Evolutionary conservation across 2,329 filamentous ascomycete genomes (phyloP), one percentile per base, ranked within the genome.

Genomic region (Exophiala dermatitidis): DNA sequence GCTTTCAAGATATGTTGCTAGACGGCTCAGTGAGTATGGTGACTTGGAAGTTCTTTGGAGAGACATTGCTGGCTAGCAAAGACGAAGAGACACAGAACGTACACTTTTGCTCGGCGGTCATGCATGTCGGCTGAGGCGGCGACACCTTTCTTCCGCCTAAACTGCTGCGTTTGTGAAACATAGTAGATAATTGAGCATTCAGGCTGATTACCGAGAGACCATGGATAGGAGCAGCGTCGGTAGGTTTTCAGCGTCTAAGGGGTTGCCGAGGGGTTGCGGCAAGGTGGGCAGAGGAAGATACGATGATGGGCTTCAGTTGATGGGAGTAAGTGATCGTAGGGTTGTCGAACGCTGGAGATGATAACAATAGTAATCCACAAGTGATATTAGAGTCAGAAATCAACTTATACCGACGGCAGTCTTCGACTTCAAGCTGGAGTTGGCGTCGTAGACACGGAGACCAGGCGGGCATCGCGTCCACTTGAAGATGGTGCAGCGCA

Each of bases 1-100:
- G 56, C 82, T 78, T 58, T 77, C 75, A 44, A 84, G 71, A 65
- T 83, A 84, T 53, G 69, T 75, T 54, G 77, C 81, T 84, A 66
- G 60, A 58, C 50, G 52, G 26, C 41, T 34, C 32, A 53, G 57
- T 60, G 56, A 63, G 60, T 53, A 63, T 48, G 49, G 60, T 34
- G 54, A 57, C 52, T 47, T 48, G 38, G 56, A 49, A 53, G 49
- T 53, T 45, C 54, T 55, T 55, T 52, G 53, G 37, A 51, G 56
- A 52, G 51, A 50, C 56, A 59, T 53, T 33, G 30, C 42, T 34
- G 38, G 48, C 36, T 1, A 28, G 12, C 42, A 29, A 29, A 45
- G 32, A 28, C 38, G 44, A 26, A 46, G 32, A 34, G 40, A 41
- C 12, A 41, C 38, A 41, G 49, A 57, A 65, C 71, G 67, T 64